phyloP scores from a whole-genome alignment of 345 rosid genomes.

The Sonneratia alba region DNA sequence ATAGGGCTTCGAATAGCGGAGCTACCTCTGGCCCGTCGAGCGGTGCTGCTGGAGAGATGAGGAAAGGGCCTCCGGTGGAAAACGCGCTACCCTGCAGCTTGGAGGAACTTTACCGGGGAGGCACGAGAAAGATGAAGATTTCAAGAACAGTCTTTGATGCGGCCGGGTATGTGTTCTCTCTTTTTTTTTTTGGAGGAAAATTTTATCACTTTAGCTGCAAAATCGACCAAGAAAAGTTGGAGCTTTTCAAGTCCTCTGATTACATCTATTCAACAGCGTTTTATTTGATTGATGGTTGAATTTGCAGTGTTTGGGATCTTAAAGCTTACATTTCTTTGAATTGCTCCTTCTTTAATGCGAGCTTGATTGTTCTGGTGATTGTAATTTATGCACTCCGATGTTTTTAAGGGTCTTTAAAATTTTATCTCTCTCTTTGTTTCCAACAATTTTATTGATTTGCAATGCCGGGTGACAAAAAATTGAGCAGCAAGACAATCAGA shows the following conservation, averaged over 20 bases:
- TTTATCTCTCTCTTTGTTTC: not conserved
- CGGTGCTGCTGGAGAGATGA: conserved; percentile 20
- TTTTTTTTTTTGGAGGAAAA: not conserved
- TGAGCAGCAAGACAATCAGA: not conserved
- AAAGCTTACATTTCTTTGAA: not conserved
- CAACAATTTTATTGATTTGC: not conserved
- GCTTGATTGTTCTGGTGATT: not conserved
- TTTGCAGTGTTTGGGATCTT: not conserved
- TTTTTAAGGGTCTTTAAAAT: not conserved
- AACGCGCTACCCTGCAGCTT: conserved; percentile 60
- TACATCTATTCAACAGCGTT: not conserved
- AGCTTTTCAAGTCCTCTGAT: not conserved
- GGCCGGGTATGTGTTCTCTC: conserved; percentile 40
- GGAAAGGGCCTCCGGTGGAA: conserved; percentile 53
- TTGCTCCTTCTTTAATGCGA: not conserved
- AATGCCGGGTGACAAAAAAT: not conserved
- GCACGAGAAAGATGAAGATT: conserved; percentile 65
- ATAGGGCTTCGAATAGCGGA: conserved; percentile 28
- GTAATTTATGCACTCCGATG: not conserved
- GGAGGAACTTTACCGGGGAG: conserved; percentile 85
- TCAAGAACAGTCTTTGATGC: conserved; percentile 43
- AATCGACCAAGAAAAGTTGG: not conserved
- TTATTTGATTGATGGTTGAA: not conserved
- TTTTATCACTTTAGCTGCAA: not conserved
- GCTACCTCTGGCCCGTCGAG: conserved; percentile 5